These are phyloP conservation scores for Anthracocystis walkeri DNA, from an alignment of 1,284 basidiomycete species.

Conservation along the genomic window DNA sequence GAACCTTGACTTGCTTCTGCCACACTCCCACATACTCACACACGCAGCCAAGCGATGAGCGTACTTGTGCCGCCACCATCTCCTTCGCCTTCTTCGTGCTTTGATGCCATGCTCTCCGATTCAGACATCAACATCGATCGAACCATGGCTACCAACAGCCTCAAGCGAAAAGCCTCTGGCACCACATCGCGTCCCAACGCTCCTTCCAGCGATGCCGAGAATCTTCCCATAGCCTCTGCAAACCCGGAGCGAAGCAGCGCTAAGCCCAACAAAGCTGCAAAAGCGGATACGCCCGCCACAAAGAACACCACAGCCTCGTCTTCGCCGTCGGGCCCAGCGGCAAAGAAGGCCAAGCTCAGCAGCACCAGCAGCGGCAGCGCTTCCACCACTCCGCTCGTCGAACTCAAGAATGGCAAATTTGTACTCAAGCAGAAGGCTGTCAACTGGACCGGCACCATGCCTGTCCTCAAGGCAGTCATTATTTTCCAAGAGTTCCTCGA, in stretches of 20 bases:
- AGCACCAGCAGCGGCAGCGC: slow-evolving; percentile 3
- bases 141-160: slow-evolving; percentile 29
- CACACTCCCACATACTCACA: background rate
- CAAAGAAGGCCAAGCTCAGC: slow-evolving; percentile 43
- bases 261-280: slow-evolving; percentile 4
- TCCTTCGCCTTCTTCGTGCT: slow-evolving; percentile 50
- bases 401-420: slow-evolving; percentile 76
- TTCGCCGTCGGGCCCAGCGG: slow-evolving; percentile 19
- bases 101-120: slow-evolving; percentile 51
- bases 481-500: slow-evolving; percentile 55
- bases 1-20: background rate
- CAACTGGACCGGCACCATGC: slow-evolving; percentile 80
- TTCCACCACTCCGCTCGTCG: slow-evolving; percentile 53
- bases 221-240: slow-evolving; percentile 23
- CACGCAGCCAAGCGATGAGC: slow-evolving; percentile 45
- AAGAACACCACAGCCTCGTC: slow-evolving; percentile 9
- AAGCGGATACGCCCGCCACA: background rate
- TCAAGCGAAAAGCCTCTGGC: slow-evolving; percentile 49
- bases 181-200: slow-evolving; percentile 8
- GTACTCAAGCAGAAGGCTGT: slow-evolving; percentile 81
- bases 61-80: slow-evolving; percentile 51
- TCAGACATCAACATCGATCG: slow-evolving; percentile 53
- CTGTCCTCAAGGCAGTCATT: slow-evolving; percentile 74
- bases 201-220: slow-evolving; percentile 44
- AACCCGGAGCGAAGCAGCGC: background rate